Base-by-base conservation (phyloP, 163 green algal species). In the Scenedesmus sp. region DNA sequence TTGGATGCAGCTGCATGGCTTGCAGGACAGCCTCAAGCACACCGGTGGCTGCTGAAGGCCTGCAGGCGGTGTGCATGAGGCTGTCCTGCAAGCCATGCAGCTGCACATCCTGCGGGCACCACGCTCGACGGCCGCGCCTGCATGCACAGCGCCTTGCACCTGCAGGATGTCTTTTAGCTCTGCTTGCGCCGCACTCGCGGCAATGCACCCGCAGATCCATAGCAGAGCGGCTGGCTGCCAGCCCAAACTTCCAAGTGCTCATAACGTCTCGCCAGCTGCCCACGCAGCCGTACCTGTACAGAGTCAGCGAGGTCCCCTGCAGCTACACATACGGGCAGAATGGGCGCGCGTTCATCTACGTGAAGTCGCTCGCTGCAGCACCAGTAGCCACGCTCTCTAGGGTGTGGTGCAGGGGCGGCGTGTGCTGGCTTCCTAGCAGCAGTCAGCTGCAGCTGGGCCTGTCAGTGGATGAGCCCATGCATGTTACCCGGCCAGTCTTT, bases 211-310 rank as follows among this genome's bases (percentile, higher is more conserved):
- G 46, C 72, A 89, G 91, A 22, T 86, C 88, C 26, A 88, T 95
- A 10, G 90, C 93, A 35, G 88, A 94, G 91, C 90, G 93, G 3
- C 81, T 95, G 26, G 70, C 35, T 2, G 44, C 53, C 26, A 90
- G 83, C 65, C 91, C 91, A 33, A 92, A 42, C 73, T 95, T 95
- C 92, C 88, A 89, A 30, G 81, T 93, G 61, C 89, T 95, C 13
- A 73, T 93, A 24, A 95, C 93, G 0, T 93, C 92, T 18, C 90
- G 93, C 12, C 73, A 87, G 89, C 89, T 95, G 83, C 93, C 93
- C 43, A 90, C 91, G 22, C 91, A 91, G 33, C 91, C 92, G 12
- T 86, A 91, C 70, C 87, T 95, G 51, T 70, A 85, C 16, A 91
- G 92, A 59, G 73, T 91, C 2, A 68, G 73, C 18, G 59, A 91